Percentiles rank a stretch among this genome's conserved stretches.
Conservation (phyloP, 2,329 filamentous ascomycete genomes). For the Aureobasidium sp. region DNA sequence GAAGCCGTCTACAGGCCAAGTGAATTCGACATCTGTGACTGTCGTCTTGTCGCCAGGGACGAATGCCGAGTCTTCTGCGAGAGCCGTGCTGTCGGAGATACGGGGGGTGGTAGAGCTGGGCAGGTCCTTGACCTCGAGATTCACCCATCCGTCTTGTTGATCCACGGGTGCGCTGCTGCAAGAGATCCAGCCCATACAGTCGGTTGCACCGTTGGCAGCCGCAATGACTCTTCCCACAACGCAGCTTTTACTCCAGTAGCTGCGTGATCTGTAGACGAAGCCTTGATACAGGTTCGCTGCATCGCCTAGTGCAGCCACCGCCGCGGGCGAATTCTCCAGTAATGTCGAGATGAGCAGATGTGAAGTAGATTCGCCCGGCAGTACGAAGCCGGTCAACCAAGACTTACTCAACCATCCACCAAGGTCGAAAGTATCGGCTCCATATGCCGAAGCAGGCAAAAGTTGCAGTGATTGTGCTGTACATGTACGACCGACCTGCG, state of each 20-base stretch:
- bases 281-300: conserved; percentile 46
- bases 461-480: conserved; percentile 14
- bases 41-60: conserved; percentile 22
- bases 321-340: conserved; percentile 45
- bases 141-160: conserved; percentile 40
- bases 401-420: conserved; percentile 48
- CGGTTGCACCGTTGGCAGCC: conserved; percentile 34
- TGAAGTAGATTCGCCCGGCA: conserved; percentile 45
- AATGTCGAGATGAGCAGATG: conserved; percentile 48
- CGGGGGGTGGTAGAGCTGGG: conserved; percentile 21
- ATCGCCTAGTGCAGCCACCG: conserved; percentile 41
- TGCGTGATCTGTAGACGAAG: conserved; percentile 41
- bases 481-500: background rate
- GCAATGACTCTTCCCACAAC: conserved; percentile 47
- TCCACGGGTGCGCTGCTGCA: conserved; percentile 31
- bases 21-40: conserved; percentile 24
- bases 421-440: conserved; percentile 21
- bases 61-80: conserved; percentile 29
- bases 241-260: conserved; percentile 50
- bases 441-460: conserved; percentile 5
- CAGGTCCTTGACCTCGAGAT: conserved; percentile 33
- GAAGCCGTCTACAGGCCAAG: conserved; percentile 28
- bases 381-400: conserved; percentile 45
- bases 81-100: conserved; percentile 27
- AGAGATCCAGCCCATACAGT: conserved; percentile 49